Percentiles rank a stretch among this genome's conserved stretches.
These are phyloP conservation scores for Dianthus caryophyllus DNA, from an alignment of 148 eudicot species.

Conservation along the genomic window DNA sequence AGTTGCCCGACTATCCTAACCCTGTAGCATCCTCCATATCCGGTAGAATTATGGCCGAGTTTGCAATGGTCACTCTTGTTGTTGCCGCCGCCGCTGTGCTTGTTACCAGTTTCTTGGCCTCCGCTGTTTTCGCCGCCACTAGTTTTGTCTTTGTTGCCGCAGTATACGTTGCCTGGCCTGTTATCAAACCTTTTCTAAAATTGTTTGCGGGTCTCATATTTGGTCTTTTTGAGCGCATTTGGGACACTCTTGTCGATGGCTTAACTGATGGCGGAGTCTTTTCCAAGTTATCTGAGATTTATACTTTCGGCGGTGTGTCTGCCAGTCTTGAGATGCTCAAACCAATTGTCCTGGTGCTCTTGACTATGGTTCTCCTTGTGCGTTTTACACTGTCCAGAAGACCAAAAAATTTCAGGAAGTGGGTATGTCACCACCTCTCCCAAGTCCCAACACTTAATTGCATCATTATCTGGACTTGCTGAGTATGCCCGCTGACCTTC, in stretches of 20 bases:
- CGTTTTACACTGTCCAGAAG: conserved; percentile 82
- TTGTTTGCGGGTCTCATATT: conserved; percentile 40
- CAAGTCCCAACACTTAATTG: conserved; percentile 2
- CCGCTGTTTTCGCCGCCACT: conserved; percentile 72
- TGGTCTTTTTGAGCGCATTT: conserved; percentile 44
- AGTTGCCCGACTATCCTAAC: conserved; percentile 63
- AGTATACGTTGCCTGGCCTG: conserved; percentile 71
- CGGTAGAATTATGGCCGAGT: conserved; percentile 83
- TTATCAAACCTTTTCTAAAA: conserved; percentile 54
- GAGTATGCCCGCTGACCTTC: conserved; percentile 12
- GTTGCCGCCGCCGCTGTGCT: conserved; percentile 69
- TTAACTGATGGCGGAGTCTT: conserved; percentile 51
- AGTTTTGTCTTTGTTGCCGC: conserved; percentile 51
- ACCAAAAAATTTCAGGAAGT: conserved; percentile 83
- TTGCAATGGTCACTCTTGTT: conserved; percentile 65
- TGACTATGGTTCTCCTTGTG: conserved; percentile 59
- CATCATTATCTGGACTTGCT: not conserved
- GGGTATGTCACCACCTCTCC: conserved; percentile 47
- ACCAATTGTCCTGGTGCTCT: conserved; percentile 58
- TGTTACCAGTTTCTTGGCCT: conserved; percentile 77
- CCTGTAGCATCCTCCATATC: conserved; percentile 86
- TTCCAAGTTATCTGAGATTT: conserved; percentile 52
- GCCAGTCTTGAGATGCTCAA: conserved; percentile 48
- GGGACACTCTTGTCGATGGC: conserved; percentile 50
- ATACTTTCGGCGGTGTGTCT: conserved; percentile 62